Conservation (phyloP, 352 stramenopile genomes). For the Globisporangium mamillatum region DNA sequence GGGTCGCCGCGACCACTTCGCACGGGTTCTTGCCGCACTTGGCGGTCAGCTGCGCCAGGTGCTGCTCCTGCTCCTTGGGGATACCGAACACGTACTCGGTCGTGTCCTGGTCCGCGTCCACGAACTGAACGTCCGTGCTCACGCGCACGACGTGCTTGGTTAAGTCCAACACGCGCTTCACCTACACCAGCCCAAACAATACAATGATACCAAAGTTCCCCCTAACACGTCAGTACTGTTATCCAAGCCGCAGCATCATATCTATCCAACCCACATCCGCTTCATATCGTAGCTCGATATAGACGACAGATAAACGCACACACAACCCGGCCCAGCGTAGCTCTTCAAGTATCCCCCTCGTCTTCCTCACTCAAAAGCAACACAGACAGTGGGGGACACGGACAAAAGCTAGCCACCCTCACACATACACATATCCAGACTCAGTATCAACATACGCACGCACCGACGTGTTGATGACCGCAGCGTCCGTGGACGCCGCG, state of each 20-base stretch:
- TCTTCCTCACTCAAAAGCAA: neutral
- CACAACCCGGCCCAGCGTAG: neutral
- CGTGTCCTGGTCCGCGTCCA: slow-evolving; percentile 50
- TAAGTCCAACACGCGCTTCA: slow-evolving; percentile 77
- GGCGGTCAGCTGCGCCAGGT: slow-evolving; percentile 56
- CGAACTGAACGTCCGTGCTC: slow-evolving; percentile 71
- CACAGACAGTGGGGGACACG: neutral
- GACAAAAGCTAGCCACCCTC: neutral
- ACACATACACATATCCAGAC: neutral
- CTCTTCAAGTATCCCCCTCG: neutral
- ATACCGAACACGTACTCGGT: slow-evolving; percentile 66
- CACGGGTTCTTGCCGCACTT: slow-evolving; percentile 74
- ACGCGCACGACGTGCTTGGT: slow-evolving; percentile 82
- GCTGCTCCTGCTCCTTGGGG: slow-evolving; percentile 45
- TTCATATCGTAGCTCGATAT: neutral
- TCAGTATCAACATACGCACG: neutral
- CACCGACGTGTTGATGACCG: slow-evolving; percentile 77
- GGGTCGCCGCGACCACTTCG: slow-evolving; percentile 51
- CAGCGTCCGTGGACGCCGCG: slow-evolving; percentile 31
- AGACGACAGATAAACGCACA: neutral
- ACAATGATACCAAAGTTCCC: neutral
- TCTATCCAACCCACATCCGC: neutral
- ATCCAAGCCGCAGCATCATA: neutral
- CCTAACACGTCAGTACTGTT: neutral
- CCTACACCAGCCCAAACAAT: slow-evolving; percentile 21